A percentile compares a stretch with the other conserved stretches of the same genome.
Evolutionary conservation across 2,329 filamentous ascomycete species (phyloP).

Genomic region (Alternaria sp.): DNA sequence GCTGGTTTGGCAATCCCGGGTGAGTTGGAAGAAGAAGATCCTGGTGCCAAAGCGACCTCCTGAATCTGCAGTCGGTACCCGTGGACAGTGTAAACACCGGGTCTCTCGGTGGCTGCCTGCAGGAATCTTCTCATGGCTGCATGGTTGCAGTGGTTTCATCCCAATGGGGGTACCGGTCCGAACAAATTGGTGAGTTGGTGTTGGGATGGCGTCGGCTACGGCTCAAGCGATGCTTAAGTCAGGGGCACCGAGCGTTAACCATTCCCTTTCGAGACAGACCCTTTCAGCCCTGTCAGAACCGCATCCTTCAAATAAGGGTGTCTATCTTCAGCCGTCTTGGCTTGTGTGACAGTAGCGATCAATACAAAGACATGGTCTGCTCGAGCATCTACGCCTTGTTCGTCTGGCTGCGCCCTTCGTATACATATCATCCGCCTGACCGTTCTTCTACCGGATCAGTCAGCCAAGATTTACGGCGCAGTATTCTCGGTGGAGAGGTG

Average conservation of each 20-base stretch:
- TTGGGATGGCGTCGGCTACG: constrained; percentile 12
- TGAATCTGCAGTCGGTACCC: neutral
- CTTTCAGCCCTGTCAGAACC: constrained; percentile 1
- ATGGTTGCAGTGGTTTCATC: constrained; percentile 13
- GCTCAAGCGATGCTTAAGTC: constrained; percentile 6
- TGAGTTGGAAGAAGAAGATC: neutral
- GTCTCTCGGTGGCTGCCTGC: constrained; percentile 12
- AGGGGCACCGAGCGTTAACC: constrained; percentile 16
- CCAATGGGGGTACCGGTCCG: constrained; percentile 14
- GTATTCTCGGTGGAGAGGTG: neutral
- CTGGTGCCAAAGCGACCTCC: neutral
- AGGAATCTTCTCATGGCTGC: constrained; percentile 8
- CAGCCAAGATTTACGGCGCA: neutral
- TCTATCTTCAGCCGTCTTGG: neutral
- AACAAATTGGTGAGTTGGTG: constrained; percentile 8
- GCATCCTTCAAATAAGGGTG: neutral
- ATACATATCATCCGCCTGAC: neutral
- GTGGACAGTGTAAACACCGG: neutral
- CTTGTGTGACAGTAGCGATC: neutral
- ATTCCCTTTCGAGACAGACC: neutral
- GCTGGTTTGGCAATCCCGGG: neutral
- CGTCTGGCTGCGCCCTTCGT: neutral
- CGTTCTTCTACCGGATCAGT: neutral
- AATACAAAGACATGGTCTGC: neutral
- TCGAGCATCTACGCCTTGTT: neutral